phyloP scores from a whole-genome alignment of 2,329 filamentous ascomycete genomes.

The Clonostachys solani region DNA sequence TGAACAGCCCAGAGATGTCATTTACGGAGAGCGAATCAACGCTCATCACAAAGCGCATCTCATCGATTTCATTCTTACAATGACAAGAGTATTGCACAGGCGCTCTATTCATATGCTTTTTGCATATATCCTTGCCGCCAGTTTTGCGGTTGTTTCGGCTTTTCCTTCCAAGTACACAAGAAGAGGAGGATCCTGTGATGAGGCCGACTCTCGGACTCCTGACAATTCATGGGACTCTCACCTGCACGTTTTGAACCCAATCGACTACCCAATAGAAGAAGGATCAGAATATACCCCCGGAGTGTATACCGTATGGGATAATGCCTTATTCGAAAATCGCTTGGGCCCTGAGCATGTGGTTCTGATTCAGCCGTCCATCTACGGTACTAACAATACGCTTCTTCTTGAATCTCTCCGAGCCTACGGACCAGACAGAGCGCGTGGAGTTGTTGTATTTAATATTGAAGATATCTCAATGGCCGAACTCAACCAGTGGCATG shows the following conservation, averaged over 20 bases:
- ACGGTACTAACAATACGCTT: constrained; percentile 56
- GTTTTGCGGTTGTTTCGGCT: no score
- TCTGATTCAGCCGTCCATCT: constrained; percentile 58
- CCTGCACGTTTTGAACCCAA: constrained; percentile 58
- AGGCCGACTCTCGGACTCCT: constrained; percentile 21
- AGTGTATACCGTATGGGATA: constrained; percentile 43
- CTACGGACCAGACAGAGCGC: constrained; percentile 42
- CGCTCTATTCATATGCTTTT: no score
- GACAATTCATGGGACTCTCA: constrained; percentile 54
- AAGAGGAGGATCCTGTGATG: no score
- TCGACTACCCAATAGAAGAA: constrained; percentile 39
- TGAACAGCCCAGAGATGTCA: no score
- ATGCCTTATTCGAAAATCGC: constrained; percentile 42
- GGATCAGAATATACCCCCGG: constrained; percentile 46
- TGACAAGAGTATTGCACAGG: no score
- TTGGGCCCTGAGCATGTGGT: constrained; percentile 52
- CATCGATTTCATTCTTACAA: no score
- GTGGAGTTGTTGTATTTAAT: constrained; percentile 49
- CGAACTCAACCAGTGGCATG: constrained; percentile 45
- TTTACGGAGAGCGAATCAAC: no score
- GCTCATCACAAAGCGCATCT: no score
- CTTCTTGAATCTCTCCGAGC: constrained; percentile 46
- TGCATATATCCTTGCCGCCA: no score
- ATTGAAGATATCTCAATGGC: constrained; percentile 35
- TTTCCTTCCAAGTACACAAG: no score